Base-by-base conservation (phyloP, 192 early-diverging fungal genomes). In the Coemansia sp. region DNA sequence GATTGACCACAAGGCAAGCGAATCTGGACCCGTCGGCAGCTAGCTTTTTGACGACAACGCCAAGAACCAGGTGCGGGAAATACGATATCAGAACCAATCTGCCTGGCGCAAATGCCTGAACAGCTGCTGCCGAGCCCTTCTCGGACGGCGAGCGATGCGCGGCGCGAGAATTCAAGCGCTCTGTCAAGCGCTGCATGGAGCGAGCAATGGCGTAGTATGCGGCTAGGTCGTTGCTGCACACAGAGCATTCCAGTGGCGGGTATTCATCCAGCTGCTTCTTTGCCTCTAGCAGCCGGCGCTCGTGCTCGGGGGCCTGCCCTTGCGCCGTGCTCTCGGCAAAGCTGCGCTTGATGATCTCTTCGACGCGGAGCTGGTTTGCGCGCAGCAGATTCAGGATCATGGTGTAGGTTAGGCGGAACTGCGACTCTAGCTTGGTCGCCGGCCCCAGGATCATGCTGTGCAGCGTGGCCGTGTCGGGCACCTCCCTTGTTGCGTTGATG, bases 371-470 rank as follows among this genome's bases (percentile, higher is more conserved):
- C 14, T 93, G 90, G 66, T 97, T 93, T 3, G 95, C 94, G 32
- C 97, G 88, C 59, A 99, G 85, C 57, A 99, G 82, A 63, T 95
- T 98, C 20, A 99, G 72, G 58, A 99, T 97, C 97, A 99, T 99
- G 36, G 90, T 95, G 75, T 99, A 99, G 0, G 95, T 99, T 47
- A 99, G 77, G 16, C 93, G 85, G 86, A 99, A 99, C 73, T 97
- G 95, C 6, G 91, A 94, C 60, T 90, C 88, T 0, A 99, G 86
- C 62, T 94, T 94, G 9, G 93, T 94, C 0, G 95, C 90, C 18
- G 82, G 79, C 11, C 94, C 97, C 25, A 97, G 71, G 27, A 97
- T 70, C 90, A 97, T 95, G 11, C 83, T 81, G 29, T 89, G 78
- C 52, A 98, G 75, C 1, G 75, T 79, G 2, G 68, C 68, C 23